phyloP scores from a whole-genome alignment of 768 basidiomycete genomes.

The Naematelia aurantialba region DNA sequence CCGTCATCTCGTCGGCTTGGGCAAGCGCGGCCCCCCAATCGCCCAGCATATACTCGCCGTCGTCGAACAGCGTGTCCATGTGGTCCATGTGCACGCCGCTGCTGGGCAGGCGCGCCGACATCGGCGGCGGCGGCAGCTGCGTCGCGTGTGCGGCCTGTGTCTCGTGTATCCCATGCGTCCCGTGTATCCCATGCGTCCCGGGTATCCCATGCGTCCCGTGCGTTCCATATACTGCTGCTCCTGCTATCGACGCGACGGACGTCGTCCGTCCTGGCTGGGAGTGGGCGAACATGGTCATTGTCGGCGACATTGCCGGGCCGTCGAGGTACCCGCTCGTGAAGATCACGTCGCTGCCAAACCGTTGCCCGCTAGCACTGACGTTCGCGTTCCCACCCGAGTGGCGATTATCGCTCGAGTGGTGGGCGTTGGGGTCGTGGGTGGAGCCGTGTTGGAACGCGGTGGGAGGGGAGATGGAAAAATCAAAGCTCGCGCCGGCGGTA shows the following conservation, averaged over 20 bases:
- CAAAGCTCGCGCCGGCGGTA: no score
- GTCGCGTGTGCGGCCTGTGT: background rate
- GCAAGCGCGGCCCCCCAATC: slow-evolving; percentile 34
- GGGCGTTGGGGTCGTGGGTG: slow-evolving; percentile 4
- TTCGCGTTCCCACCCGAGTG: no score
- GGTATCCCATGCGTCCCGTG: no score
- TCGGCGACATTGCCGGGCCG: background rate
- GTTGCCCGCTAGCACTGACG: background rate
- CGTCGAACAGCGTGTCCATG: slow-evolving; percentile 28
- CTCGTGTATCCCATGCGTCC: background rate
- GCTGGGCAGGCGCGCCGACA: slow-evolving; percentile 19
- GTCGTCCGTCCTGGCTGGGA: no score
- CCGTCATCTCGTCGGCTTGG: slow-evolving; percentile 28
- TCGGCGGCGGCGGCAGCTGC: slow-evolving; percentile 14
- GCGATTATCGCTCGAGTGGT: no score
- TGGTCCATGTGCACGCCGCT: slow-evolving; percentile 17
- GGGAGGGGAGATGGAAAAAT: no score
- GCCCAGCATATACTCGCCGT: slow-evolving; percentile 20
- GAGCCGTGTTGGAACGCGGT: no score
- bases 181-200: background rate
- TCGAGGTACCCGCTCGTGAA: background rate
- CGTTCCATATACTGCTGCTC: no score
- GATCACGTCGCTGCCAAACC: background rate
- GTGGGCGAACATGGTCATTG: background rate
- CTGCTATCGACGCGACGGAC: no score